A percentile compares a stretch with the other conserved stretches of the same genome.
Conservation (phyloP, 352 stramenopile genomes). For the Phytophthora citrophthora region DNA sequence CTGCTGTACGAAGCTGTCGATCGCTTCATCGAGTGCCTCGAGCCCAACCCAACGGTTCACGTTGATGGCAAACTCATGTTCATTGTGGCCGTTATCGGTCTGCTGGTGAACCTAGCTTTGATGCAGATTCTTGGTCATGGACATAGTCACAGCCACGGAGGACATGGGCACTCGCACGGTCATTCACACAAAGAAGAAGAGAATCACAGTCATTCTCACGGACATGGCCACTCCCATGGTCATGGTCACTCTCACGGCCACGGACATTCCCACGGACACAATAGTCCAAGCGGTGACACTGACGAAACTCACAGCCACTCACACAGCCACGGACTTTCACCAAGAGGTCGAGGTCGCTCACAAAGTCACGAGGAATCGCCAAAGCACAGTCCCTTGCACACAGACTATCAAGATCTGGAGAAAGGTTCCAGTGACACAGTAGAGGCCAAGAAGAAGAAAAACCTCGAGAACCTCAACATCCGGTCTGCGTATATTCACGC, state of each 20-base stretch:
- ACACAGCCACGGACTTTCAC: slow-evolving; percentile 14
- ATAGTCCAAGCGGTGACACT: too few relatives aligned
- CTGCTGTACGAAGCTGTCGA: slow-evolving; percentile 93
- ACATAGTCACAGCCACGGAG: slow-evolving; percentile 11
- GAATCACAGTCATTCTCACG: slow-evolving; percentile 14
- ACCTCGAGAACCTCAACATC: slow-evolving; percentile 93
- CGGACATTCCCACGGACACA: neutral
- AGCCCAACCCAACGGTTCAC: slow-evolving; percentile 59
- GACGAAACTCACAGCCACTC: neutral
- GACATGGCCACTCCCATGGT: slow-evolving; percentile 17
- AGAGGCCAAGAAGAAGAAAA: slow-evolving; percentile 26
- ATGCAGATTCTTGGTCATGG: slow-evolving; percentile 90
- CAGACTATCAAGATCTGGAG: slow-evolving; percentile 11
- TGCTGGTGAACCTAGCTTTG: slow-evolving; percentile 95
- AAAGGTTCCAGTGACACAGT: slow-evolving; percentile 5
- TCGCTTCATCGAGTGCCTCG: slow-evolving; percentile 76
- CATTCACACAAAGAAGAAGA: neutral
- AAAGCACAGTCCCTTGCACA: too few relatives aligned
- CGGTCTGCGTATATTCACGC: slow-evolving; percentile 96
- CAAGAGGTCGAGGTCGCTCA: too few relatives aligned
- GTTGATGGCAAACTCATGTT: slow-evolving; percentile 97
- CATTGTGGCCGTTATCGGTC: slow-evolving; percentile 91
- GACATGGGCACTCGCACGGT: neutral
- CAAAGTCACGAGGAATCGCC: too few relatives aligned
- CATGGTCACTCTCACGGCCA: slow-evolving; percentile 37